A percentile compares a stretch with the other conserved stretches of the same genome.
These are phyloP conservation scores for Lepidium africanum DNA, from an alignment of 345 rosid species.

Conservation along the genomic window DNA sequence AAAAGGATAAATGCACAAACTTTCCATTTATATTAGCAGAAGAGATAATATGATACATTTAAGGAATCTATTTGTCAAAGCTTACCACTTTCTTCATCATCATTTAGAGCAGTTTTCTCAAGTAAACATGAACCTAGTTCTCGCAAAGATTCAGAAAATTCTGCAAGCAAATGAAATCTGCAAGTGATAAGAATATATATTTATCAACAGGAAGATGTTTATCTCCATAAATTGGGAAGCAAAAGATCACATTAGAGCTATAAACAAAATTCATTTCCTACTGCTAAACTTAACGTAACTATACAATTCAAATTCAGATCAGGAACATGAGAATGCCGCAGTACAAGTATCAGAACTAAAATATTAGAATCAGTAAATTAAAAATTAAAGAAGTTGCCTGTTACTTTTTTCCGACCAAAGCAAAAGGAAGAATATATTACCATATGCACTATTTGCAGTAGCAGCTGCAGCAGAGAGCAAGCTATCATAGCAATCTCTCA, in stretches of 20 bases:
- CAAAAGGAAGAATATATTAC: conserved; percentile 27
- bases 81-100: conserved; percentile 89
- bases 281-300: neutral
- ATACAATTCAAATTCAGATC: neutral
- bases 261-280: neutral
- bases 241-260: neutral
- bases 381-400: neutral
- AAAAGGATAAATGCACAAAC: neutral
- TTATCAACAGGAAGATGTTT: conserved; percentile 11
- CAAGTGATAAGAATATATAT: conserved; percentile 19
- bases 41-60: neutral
- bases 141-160: conserved; percentile 84
- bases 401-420: neutral
- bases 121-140: conserved; percentile 87
- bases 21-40: neutral
- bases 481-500: conserved; percentile 89
- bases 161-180: conserved; percentile 45
- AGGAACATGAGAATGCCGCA: neutral
- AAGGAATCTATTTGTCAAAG: neutral
- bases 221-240: neutral
- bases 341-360: neutral
- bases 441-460: conserved; percentile 84
- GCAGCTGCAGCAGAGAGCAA: conserved; percentile 94
- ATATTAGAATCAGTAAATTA: neutral
- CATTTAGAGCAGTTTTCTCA: conserved; percentile 69